A percentile compares a stretch with the other conserved stretches of the same genome.
Evolutionary conservation across 495 filamentous ascomycete species (phyloP).

Genomic region (Hypoxylon fuscum): DNA sequence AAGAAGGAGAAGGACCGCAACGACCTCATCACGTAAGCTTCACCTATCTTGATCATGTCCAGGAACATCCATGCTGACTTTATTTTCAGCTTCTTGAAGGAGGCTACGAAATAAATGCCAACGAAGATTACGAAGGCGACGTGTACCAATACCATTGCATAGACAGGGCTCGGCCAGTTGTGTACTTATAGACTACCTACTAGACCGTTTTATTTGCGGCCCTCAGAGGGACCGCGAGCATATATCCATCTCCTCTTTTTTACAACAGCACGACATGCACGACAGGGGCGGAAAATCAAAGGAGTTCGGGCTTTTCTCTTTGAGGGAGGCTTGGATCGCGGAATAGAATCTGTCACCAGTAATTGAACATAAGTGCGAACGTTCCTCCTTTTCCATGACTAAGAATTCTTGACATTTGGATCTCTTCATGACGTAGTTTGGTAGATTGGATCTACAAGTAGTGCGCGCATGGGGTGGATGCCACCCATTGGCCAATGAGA

Average conservation of each 20-base stretch:
- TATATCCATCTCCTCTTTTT: slow-evolving; percentile 49
- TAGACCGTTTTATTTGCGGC: slow-evolving; percentile 44
- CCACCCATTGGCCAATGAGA: slow-evolving; percentile 30
- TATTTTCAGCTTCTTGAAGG: slow-evolving; percentile 68
- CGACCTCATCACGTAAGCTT: slow-evolving; percentile 94
- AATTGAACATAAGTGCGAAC: slow-evolving; percentile 32
- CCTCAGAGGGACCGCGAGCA: slow-evolving; percentile 33
- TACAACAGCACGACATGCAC: slow-evolving; percentile 17
- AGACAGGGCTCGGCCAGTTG: slow-evolving; percentile 47
- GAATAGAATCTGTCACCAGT: slow-evolving; percentile 32
- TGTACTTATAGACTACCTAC: slow-evolving; percentile 45
- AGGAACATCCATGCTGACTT: slow-evolving; percentile 17
- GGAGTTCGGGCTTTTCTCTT: slow-evolving; percentile 38
- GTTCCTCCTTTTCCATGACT: neutral
- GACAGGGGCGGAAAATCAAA: slow-evolving; percentile 22
- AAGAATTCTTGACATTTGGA: neutral
- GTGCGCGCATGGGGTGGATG: slow-evolving; percentile 1
- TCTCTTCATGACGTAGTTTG: slow-evolving; percentile 30
- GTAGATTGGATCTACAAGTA: slow-evolving; percentile 15
- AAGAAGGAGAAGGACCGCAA: slow-evolving; percentile 99
- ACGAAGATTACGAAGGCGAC: slow-evolving; percentile 45
- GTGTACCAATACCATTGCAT: slow-evolving; percentile 50
- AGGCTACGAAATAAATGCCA: slow-evolving; percentile 69
- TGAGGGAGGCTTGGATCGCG: slow-evolving; percentile 38
- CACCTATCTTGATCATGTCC: neutral